Conservation (phyloP, 2,329 filamentous ascomycete species). For the Stagonosporopsis rhizophila region DNA sequence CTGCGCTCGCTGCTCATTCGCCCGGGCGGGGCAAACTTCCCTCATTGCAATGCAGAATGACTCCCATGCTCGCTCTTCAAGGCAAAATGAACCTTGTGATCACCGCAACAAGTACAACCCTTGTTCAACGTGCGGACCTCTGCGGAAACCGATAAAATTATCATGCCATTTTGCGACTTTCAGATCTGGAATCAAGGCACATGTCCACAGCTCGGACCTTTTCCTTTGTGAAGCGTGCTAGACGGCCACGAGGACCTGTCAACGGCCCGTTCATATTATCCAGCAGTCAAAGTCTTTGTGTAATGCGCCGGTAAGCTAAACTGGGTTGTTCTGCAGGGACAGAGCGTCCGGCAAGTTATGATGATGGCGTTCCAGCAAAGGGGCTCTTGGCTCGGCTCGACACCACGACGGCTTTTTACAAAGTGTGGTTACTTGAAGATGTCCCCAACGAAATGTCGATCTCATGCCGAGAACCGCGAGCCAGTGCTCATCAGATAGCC, state of each 20-base stretch:
- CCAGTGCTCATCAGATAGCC: conserved; percentile 14
- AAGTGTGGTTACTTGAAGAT: conserved; percentile 1
- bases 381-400: background rate
- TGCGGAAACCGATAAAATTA: background rate
- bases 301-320: conserved; percentile 8
- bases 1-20: background rate
- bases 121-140: conserved; percentile 2
- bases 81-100: background rate
- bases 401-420: background rate
- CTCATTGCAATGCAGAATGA: background rate
- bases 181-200: conserved; percentile 10
- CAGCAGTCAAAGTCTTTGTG: conserved; percentile 5
- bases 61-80: background rate
- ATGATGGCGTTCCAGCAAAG: conserved; percentile 3
- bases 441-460: background rate
- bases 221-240: conserved; percentile 11
- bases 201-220: conserved; percentile 6
- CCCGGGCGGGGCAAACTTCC: background rate
- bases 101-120: background rate
- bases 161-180: conserved; percentile 7
- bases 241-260: conserved; percentile 14
- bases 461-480: conserved; percentile 10
- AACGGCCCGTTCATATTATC: conserved; percentile 15
- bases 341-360: background rate
- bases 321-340: conserved; percentile 5